phyloP scores from a whole-genome alignment of 352 stramenopile genomes.

The Lagenidium giganteum region DNA sequence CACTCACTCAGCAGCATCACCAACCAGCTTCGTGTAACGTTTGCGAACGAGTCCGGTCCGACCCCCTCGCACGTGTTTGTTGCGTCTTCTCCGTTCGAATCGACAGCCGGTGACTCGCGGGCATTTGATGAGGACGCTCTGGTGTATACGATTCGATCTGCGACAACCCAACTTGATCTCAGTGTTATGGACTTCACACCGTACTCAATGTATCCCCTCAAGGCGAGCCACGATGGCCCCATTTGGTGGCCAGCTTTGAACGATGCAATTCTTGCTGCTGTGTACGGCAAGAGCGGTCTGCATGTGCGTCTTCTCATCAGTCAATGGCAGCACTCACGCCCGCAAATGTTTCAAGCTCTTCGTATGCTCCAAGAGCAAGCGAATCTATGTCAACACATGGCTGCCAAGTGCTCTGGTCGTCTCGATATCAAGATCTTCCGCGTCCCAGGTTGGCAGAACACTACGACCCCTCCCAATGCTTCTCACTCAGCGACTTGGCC shows the following conservation, averaged over 20 bases:
- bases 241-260: conserved; percentile 67
- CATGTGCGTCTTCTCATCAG: conserved; percentile 64
- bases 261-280: conserved; percentile 44
- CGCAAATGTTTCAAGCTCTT: conserved; percentile 50
- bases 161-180: conserved; percentile 43
- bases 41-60: conserved; percentile 6
- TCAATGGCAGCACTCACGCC: conserved; percentile 65
- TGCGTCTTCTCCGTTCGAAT: conserved; percentile 54
- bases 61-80: conserved; percentile 41
- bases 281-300: conserved; percentile 53
- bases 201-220: conserved; percentile 58
- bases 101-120: conserved; percentile 35
- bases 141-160: conserved; percentile 67
- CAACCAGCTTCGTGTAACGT: conserved; percentile 34
- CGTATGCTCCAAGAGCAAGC: conserved; percentile 39
- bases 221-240: conserved; percentile 28
- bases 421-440: conserved; percentile 72
- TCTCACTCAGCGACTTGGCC: conserved; percentile 28
- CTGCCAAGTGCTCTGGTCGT: conserved; percentile 31
- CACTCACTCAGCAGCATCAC: conserved; percentile 41
- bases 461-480: conserved; percentile 18
- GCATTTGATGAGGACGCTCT: conserved; percentile 68
- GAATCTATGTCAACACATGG: conserved; percentile 30
- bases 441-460: conserved; percentile 76
- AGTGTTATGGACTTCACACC: conserved; percentile 83